Base-by-base conservation (phyloP, 2,329 filamentous ascomycete genomes). In the Trichoderma arundinaceum region DNA sequence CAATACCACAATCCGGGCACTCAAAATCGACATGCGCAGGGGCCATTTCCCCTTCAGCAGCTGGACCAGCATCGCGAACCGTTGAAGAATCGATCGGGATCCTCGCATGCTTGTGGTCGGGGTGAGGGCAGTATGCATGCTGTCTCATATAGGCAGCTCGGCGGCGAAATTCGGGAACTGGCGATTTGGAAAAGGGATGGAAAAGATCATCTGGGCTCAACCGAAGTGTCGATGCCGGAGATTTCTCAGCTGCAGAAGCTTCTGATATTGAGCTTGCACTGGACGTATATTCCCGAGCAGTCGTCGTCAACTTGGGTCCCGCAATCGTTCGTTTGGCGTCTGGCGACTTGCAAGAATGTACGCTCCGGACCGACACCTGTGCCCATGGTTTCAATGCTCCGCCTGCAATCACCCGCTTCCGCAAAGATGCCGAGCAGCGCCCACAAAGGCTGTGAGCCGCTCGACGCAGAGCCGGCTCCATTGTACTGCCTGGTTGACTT, bases 1-100 rank as follows among this genome's bases (percentile, higher is more conserved):
- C 94, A 48, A 98, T 86, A 13, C 95, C 95, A 72, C 95, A 99
- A 77, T 99, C 94, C 0, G 95, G 94, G 73, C 95, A 99, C 77
- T 98, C 95, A 74, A 96, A 97, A 71, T 91, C 84, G 60, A 97
- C 92, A 77, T 97, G 92, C 15, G 89, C 88, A 0, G 94, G 90
- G 9, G 92, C 84, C 68, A 88, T 78, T 44, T 78, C 76, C 53
- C 85, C 87, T 10, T 81, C 85, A 19, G 81, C 84, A 17, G 79
- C 74, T 17, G 80, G 77, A 73, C 89, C 88, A 68, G 82, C 81
- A 39, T 83, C 83, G 4, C 91, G 88, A 10, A 86, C 82, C 70
- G 90, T 88, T 66, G 87, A 80, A 1, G 88, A 84, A 39, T 88
- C 88, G 61, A 84, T 84, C 1, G 91, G 85, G 4, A 89, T 76